A percentile compares a stretch with the other conserved stretches of the same genome.
These are phyloP conservation scores for Apiospora marii DNA, from an alignment of 2,329 filamentous ascomycete genomes.

Conservation along the genomic window DNA sequence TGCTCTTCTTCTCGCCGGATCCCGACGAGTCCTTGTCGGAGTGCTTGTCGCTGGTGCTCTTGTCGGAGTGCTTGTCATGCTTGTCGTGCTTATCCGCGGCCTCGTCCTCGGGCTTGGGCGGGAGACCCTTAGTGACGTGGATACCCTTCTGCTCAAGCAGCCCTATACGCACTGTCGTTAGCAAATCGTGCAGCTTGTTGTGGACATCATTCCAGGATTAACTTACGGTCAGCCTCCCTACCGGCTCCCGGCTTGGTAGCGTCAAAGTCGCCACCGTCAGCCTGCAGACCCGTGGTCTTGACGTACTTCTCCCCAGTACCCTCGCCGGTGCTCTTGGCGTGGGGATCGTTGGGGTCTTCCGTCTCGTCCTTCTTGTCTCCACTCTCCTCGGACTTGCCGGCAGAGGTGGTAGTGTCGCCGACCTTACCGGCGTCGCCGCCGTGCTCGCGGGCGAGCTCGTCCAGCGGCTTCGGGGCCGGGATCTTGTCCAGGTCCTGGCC, in stretches of 20 bases:
- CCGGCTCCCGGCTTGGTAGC: constrained; percentile 70
- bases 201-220: not conserved
- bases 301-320: constrained; percentile 65
- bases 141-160: constrained; percentile 62
- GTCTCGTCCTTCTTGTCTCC: constrained; percentile 32
- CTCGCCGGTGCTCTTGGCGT: constrained; percentile 46
- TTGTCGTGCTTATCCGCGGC: constrained; percentile 28
- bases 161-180: constrained; percentile 46
- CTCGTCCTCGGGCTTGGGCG: constrained; percentile 31
- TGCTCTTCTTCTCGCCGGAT: constrained; percentile 55
- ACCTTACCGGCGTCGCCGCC: constrained; percentile 42
- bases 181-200: not conserved
- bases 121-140: constrained; percentile 40
- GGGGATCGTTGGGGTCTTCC: constrained; percentile 34
- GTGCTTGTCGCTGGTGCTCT: constrained; percentile 23
- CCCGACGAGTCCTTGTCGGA: no score
- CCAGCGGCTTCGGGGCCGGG: constrained; percentile 49
- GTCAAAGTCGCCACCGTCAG: constrained; percentile 75
- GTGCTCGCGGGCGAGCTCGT: constrained; percentile 43
- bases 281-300: constrained; percentile 63
- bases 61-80: constrained; percentile 27
- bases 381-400: constrained; percentile 41
- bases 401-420: constrained; percentile 33
- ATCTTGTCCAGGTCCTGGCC: constrained; percentile 46
- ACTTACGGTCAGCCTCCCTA: constrained; percentile 70